Conservation (phyloP, 2,329 filamentous ascomycete genomes). For the Colletotrichum acutatum region DNA sequence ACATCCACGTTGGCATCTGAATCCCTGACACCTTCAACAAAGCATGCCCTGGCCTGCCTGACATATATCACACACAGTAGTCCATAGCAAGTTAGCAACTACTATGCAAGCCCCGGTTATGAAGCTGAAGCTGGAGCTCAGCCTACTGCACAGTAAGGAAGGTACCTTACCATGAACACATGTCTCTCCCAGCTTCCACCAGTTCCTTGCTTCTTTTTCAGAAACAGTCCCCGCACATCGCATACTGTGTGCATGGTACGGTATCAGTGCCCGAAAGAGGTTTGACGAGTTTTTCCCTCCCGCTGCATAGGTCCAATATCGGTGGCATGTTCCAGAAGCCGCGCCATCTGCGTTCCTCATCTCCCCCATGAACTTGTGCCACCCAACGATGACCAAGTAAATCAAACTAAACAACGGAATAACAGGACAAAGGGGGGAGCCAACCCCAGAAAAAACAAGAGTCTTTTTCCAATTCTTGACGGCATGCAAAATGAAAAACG, state of each 20-base stretch:
- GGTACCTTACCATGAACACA: background rate
- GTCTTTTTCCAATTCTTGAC: constrained; percentile 5
- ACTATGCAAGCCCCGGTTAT: background rate
- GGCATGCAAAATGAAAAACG: constrained; percentile 23
- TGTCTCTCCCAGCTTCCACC: background rate
- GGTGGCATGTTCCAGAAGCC: constrained; percentile 34
- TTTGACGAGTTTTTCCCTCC: background rate
- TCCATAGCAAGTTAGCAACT: background rate
- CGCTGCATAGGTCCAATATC: background rate
- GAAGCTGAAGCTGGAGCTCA: constrained; percentile 1
- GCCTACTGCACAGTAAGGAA: too few species aligned
- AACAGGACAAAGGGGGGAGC: constrained; percentile 17
- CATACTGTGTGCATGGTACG: background rate
- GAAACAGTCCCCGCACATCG: background rate
- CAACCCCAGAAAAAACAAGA: constrained; percentile 17
- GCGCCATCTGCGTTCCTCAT: constrained; percentile 4
- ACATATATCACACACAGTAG: background rate
- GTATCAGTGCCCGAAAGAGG: background rate
- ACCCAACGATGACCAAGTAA: background rate
- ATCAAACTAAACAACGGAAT: constrained; percentile 15
- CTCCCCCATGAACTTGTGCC: constrained; percentile 6
- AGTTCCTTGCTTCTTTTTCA: background rate
- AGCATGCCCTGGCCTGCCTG: background rate
- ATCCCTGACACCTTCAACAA: background rate
- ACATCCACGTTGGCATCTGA: background rate